Percentiles rank a stretch among this genome's conserved stretches.
Evolutionary conservation across 345 rosid species (phyloP).

Genomic region (Eutrema japonicum): DNA sequence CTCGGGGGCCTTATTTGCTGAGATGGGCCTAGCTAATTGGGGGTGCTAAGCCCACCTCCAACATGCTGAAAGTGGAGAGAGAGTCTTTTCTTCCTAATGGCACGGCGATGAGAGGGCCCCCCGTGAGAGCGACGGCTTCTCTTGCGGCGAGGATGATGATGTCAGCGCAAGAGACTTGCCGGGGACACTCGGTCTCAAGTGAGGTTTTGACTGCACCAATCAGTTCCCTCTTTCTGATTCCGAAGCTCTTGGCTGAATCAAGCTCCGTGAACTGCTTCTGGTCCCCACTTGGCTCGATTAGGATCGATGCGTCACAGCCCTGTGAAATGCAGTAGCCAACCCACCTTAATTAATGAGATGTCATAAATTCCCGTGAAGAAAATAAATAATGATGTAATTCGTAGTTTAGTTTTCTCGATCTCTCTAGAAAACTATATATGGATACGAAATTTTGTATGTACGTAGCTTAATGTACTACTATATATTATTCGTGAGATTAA

Average conservation of each 20-base stretch:
- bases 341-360: neutral
- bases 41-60: no score
- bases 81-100: conserved; percentile 53
- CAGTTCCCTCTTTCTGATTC: conserved; percentile 51
- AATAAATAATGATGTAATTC: no score
- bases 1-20: no score
- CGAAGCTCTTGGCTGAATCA: conserved; percentile 49
- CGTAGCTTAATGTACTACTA: no score
- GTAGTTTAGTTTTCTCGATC: no score
- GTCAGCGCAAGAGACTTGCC: conserved; percentile 56
- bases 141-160: conserved; percentile 53
- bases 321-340: conserved; percentile 15
- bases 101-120: conserved; percentile 49
- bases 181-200: conserved; percentile 49
- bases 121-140: conserved; percentile 46
- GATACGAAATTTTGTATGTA: no score
- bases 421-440: no score
- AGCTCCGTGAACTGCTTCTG: conserved; percentile 41
- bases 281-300: conserved; percentile 42
- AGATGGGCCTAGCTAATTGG: no score
- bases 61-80: conserved; percentile 25
- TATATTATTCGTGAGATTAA: no score
- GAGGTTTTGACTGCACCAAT: conserved; percentile 46
- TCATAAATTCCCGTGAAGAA: no score
- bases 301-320: conserved; percentile 60